phyloP scores from a whole-genome alignment of 352 stramenopile species.

The Globisporangium nagaii region DNA sequence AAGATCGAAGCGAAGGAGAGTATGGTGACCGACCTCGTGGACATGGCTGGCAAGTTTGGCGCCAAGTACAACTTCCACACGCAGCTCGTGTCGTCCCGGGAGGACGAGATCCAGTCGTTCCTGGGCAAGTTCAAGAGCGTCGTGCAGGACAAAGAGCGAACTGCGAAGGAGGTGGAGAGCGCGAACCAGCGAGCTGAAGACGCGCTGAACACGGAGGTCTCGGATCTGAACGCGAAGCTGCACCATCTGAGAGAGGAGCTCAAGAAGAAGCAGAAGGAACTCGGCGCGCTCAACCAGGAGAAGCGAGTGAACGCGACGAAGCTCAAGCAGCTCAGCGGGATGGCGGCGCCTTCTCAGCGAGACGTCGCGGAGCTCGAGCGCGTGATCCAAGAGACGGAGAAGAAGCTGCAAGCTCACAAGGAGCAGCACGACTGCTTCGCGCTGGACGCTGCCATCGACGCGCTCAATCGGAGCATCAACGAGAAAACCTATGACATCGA shows the following conservation, averaged over 20 bases:
- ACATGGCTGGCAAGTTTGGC: slow-evolving; percentile 32
- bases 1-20: slow-evolving; percentile 43
- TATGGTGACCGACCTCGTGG: slow-evolving; percentile 33
- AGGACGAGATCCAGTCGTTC: slow-evolving; percentile 49
- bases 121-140: slow-evolving; percentile 36
- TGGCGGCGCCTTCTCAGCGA: slow-evolving; percentile 33
- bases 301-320: slow-evolving; percentile 31
- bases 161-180: slow-evolving; percentile 27
- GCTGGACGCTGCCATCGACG: slow-evolving; percentile 43
- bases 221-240: slow-evolving; percentile 42
- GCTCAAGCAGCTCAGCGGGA: slow-evolving; percentile 34
- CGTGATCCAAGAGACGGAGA: slow-evolving; percentile 39
- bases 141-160: slow-evolving; percentile 35
- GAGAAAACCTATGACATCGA: slow-evolving; percentile 37
- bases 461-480: slow-evolving; percentile 33
- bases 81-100: slow-evolving; percentile 42
- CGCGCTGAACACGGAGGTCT: slow-evolving; percentile 35
- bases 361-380: slow-evolving; percentile 44
- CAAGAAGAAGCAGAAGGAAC: slow-evolving; percentile 35
- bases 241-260: slow-evolving; percentile 46
- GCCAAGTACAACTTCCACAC: slow-evolving; percentile 59
- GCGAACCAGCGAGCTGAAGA: slow-evolving; percentile 42
- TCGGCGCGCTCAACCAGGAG: slow-evolving; percentile 32
- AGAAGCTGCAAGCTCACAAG: slow-evolving; percentile 35
- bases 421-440: slow-evolving; percentile 26